Percentiles rank a stretch among this genome's conserved stretches.
phyloP scores from a whole-genome alignment of 257 asterid genomes.

The Plantago major region DNA sequence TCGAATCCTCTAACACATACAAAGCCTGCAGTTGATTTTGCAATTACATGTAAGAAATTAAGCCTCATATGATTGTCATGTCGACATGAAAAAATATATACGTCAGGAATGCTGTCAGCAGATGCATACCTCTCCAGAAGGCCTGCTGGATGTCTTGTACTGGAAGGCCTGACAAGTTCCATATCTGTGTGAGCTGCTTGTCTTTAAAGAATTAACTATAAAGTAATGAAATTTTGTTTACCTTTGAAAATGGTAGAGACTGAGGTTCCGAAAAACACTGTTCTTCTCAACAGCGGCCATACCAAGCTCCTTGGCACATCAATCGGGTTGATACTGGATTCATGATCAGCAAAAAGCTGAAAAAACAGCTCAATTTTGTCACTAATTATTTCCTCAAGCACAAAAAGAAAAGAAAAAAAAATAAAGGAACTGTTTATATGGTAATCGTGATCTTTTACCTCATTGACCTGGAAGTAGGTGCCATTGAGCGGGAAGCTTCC shows the following conservation, averaged over 20 bases:
- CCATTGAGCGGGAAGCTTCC: slow-evolving; percentile 98
- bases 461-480: slow-evolving; percentile 95
- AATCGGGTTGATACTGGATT: slow-evolving; percentile 71
- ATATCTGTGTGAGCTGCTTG: slow-evolving; percentile 23
- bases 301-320: slow-evolving; percentile 64
- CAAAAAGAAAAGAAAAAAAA: neutral
- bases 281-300: slow-evolving; percentile 77
- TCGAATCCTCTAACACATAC: slow-evolving; percentile 42
- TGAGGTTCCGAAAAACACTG: slow-evolving; percentile 88
- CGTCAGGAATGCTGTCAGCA: slow-evolving; percentile 12
- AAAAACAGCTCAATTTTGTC: slow-evolving; percentile 15
- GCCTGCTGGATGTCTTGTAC: slow-evolving; percentile 59
- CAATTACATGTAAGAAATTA: neutral
- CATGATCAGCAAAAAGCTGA: slow-evolving; percentile 91
- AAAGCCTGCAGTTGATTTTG: slow-evolving; percentile 19
- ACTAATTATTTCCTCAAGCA: slow-evolving; percentile 5
- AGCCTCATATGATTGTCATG: neutral
- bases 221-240: slow-evolving; percentile 20
- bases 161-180: slow-evolving; percentile 59
- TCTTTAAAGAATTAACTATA: slow-evolving; percentile 19
- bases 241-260: slow-evolving; percentile 84
- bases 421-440: too few relatives aligned
- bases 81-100: neutral
- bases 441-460: slow-evolving; percentile 40
- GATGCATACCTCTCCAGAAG: slow-evolving; percentile 83